phyloP scores from a whole-genome alignment of 2,329 filamentous ascomycete species.

The Penicillium sp. region DNA sequence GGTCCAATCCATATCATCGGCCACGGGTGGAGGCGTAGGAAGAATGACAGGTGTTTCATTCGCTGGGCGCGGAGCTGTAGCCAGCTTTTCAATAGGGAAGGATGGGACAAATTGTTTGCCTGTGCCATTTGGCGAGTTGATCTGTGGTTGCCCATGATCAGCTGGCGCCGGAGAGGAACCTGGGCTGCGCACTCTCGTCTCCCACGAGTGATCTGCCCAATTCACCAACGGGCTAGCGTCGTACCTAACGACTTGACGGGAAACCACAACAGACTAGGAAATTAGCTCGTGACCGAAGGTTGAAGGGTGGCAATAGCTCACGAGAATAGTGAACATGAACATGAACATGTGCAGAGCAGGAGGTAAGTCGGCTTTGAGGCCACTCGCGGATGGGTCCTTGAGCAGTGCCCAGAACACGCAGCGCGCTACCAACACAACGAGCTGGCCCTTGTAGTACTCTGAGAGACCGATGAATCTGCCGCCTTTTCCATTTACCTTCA shows the following conservation, averaged over 20 bases:
- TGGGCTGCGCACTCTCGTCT: conserved; percentile 23
- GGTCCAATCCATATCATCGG: conserved; percentile 52
- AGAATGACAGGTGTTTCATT: conserved; percentile 26
- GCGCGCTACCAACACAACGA: conserved; percentile 45
- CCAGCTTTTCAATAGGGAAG: conserved; percentile 45
- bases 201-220: conserved; percentile 40
- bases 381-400: conserved; percentile 38
- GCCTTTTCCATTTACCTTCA: conserved; percentile 43
- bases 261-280: conserved; percentile 37
- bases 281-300: conserved; percentile 19
- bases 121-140: conserved; percentile 15
- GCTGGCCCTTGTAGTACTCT: conserved; percentile 48
- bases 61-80: conserved; percentile 24
- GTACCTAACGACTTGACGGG: conserved; percentile 38
- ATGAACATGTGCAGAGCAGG: conserved; percentile 42
- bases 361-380: conserved; percentile 28
- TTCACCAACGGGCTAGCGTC: conserved; percentile 43
- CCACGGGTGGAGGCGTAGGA: conserved; percentile 40
- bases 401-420: conserved; percentile 46
- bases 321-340: conserved; percentile 39
- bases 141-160: conserved; percentile 14
- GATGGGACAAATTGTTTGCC: conserved; percentile 19
- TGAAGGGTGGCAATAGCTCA: conserved; percentile 17
- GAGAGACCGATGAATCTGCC: conserved; percentile 43
- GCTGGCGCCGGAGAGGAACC: conserved; percentile 17